Evolutionary conservation across 2,329 filamentous ascomycete genomes (phyloP).

Genomic region (Pseudogymnoascus sp.): DNA sequence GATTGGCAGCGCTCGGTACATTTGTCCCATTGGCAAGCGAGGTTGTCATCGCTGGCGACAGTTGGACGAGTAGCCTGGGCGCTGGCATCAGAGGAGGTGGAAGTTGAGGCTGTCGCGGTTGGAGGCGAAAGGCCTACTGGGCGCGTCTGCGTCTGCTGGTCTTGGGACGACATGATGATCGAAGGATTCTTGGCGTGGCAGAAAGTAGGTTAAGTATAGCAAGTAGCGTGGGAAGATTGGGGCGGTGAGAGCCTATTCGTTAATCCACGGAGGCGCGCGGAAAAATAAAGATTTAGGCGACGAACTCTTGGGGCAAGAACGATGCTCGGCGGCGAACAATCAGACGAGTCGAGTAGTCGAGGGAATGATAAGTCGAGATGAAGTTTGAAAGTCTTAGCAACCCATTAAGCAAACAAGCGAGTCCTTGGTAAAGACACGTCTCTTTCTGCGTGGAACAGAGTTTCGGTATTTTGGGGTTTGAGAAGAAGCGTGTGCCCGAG

Average conservation of each 20-base stretch:
- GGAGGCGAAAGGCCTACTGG: not conserved
- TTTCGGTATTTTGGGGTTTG: not conserved
- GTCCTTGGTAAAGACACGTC: not conserved
- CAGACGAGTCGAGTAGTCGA: not conserved
- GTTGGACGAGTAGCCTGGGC: slow-evolving; percentile 18
- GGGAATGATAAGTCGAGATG: not conserved
- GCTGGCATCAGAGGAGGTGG: slow-evolving; percentile 14
- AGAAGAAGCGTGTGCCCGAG: not conserved
- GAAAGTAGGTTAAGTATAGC: not conserved
- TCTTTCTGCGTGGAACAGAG: not conserved
- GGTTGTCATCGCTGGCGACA: slow-evolving; percentile 27
- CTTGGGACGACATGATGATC: slow-evolving; percentile 5
- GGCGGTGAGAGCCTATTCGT: not conserved
- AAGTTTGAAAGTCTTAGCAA: not conserved
- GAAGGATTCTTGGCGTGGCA: not conserved
- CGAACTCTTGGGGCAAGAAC: not conserved
- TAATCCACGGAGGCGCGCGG: not conserved
- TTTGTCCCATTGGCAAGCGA: slow-evolving; percentile 35
- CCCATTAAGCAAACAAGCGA: not conserved
- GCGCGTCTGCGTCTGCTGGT: not conserved
- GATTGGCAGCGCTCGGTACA: slow-evolving; percentile 33
- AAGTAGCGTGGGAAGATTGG: not conserved
- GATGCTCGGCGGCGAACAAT: not conserved
- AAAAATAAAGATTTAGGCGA: not conserved
- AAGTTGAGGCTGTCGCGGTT: slow-evolving; percentile 12